phyloP scores from a whole-genome alignment of 2,329 filamentous ascomycete species.

The Alternaria infectoria region DNA sequence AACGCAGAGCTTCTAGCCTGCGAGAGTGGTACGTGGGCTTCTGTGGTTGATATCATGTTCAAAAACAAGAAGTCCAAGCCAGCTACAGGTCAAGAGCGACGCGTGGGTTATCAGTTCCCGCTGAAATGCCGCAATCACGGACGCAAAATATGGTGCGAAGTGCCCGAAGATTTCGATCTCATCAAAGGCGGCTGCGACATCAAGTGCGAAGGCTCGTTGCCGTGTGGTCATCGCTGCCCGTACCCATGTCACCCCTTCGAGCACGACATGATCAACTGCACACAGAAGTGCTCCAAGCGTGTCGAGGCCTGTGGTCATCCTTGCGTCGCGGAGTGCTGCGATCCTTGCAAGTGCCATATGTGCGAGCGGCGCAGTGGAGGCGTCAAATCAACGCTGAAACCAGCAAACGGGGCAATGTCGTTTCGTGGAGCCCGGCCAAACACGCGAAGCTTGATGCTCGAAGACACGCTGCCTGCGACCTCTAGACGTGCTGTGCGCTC shows the following conservation, averaged over 20 bases:
- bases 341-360: constrained; percentile 36
- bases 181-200: constrained; percentile 41
- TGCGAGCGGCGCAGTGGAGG: constrained; percentile 36
- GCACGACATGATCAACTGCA: constrained; percentile 40
- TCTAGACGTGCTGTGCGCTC: neutral
- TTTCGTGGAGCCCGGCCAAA: constrained; percentile 1
- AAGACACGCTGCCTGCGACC: constrained; percentile 2
- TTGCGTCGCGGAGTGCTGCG: constrained; percentile 37
- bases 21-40: constrained; percentile 58
- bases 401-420: constrained; percentile 4
- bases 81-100: constrained; percentile 29
- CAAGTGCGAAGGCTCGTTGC: constrained; percentile 34
- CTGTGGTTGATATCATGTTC: constrained; percentile 57
- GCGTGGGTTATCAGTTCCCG: constrained; percentile 62
- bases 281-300: constrained; percentile 32
- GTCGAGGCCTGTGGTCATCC: constrained; percentile 36
- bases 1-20: constrained; percentile 65
- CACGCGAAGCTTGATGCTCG: constrained; percentile 3
- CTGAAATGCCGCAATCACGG: constrained; percentile 68
- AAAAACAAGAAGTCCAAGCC: constrained; percentile 45
- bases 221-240: constrained; percentile 44
- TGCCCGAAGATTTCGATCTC: constrained; percentile 34
- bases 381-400: constrained; percentile 33
- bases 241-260: constrained; percentile 37
- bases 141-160: constrained; percentile 57